Evolutionary conservation across 2,329 filamentous ascomycete species (phyloP).

Genomic region (Pseudopithomyces maydicus): DNA sequence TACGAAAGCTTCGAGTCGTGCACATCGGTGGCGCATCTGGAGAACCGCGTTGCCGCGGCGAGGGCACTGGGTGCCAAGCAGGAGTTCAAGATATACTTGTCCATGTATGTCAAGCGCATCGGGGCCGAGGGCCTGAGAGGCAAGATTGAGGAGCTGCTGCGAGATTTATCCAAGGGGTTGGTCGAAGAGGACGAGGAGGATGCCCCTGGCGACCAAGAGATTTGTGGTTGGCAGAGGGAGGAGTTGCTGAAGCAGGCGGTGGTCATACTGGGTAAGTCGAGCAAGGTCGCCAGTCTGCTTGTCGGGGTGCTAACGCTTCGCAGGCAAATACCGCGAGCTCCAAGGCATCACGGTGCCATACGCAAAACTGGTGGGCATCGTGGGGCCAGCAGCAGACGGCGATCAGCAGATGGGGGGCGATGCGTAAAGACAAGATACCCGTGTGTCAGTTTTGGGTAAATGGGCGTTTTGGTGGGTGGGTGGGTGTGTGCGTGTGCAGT

Average conservation of each 20-base stretch:
- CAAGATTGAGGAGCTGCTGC: constrained; percentile 92
- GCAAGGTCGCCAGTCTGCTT: not conserved
- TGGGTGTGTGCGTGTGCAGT: no score
- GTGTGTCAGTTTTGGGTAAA: no score
- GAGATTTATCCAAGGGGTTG: constrained; percentile 76
- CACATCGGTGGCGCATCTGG: constrained; percentile 91
- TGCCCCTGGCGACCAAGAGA: constrained; percentile 61
- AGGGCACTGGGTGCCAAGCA: constrained; percentile 83
- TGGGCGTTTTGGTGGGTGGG: no score
- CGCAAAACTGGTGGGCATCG: constrained; percentile 62
- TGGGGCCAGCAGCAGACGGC: constrained; percentile 15
- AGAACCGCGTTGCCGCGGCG: constrained; percentile 91
- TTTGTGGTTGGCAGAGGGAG: constrained; percentile 90
- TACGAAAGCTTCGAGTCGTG: constrained; percentile 90
- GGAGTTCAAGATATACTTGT: constrained; percentile 92
- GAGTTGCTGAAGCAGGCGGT: constrained; percentile 90
- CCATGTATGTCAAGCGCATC: constrained; percentile 96
- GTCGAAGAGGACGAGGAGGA: constrained; percentile 63
- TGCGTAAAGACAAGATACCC: not conserved
- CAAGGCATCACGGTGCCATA: constrained; percentile 96
- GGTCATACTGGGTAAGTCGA: constrained; percentile 76
- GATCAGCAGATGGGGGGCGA: not conserved
- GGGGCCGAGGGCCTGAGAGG: constrained; percentile 84
- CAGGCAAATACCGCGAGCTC: constrained; percentile 93
- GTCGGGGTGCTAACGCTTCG: not conserved